Conservation (phyloP, 2,329 filamentous ascomycete genomes). For the Fusarium oxysporum region DNA sequence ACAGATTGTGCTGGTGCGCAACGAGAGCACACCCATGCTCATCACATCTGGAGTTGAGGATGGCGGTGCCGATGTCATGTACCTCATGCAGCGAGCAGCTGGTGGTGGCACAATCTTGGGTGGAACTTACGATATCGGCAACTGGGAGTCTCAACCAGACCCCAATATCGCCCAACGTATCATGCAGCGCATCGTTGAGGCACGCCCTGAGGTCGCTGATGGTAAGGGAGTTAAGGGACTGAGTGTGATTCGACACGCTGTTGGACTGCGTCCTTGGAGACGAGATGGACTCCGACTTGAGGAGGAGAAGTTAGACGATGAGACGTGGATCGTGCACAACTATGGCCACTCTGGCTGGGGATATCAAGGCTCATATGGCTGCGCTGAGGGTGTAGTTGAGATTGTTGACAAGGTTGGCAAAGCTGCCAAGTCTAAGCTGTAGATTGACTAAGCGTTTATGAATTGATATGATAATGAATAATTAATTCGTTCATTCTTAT, state of each 20-base stretch:
- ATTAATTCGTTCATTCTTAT: neutral
- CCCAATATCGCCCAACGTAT: slow-evolving; percentile 84
- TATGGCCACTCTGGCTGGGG: slow-evolving; percentile 86
- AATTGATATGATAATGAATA: neutral
- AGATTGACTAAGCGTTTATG: neutral
- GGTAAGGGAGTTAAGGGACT: slow-evolving; percentile 78
- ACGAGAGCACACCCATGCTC: slow-evolving; percentile 78
- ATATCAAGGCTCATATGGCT: slow-evolving; percentile 77
- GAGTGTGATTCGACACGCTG: slow-evolving; percentile 82
- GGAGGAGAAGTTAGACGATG: slow-evolving; percentile 62
- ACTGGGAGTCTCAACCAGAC: slow-evolving; percentile 84
- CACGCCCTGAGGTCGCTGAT: slow-evolving; percentile 71
- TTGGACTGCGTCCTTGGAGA: slow-evolving; percentile 82
- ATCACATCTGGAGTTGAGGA: slow-evolving; percentile 79
- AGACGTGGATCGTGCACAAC: slow-evolving; percentile 78
- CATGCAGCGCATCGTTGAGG: slow-evolving; percentile 79
- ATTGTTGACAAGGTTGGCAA: slow-evolving; percentile 71
- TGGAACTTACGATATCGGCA: slow-evolving; percentile 83
- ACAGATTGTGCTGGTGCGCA: slow-evolving; percentile 86
- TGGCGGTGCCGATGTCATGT: slow-evolving; percentile 76
- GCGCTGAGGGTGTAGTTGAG: slow-evolving; percentile 73
- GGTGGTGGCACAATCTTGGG: slow-evolving; percentile 87
- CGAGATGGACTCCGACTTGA: slow-evolving; percentile 81
- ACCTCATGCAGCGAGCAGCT: slow-evolving; percentile 84
- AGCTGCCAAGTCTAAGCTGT: slow-evolving; percentile 47